Evolutionary conservation across 2,329 filamentous ascomycete genomes (phyloP).

Genomic region (Nothophoma quercina): DNA sequence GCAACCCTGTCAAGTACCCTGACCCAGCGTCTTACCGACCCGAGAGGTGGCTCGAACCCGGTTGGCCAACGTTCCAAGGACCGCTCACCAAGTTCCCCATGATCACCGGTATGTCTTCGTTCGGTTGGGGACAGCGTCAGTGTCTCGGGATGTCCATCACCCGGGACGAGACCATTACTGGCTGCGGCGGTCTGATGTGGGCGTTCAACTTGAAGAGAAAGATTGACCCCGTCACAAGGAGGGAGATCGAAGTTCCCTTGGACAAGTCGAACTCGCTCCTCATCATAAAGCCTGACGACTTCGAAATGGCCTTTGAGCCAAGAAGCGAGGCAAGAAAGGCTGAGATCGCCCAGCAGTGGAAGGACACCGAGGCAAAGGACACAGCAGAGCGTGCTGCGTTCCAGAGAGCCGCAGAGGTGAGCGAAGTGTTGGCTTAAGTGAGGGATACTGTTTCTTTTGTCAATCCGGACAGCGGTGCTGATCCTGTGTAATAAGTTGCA

Average conservation of each 20-base stretch:
- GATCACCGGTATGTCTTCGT: constrained; percentile 70
- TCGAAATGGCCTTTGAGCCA: constrained; percentile 63
- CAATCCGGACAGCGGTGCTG: not conserved
- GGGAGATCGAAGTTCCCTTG: constrained; percentile 53
- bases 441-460: not conserved
- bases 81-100: constrained; percentile 69
- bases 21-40: constrained; percentile 70
- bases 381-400: constrained; percentile 47
- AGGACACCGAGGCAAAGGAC: constrained; percentile 48
- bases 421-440: constrained; percentile 5
- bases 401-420: constrained; percentile 32
- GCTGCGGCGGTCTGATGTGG: constrained; percentile 60
- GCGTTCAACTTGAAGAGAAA: constrained; percentile 59
- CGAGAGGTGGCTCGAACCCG: constrained; percentile 68
- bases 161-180: constrained; percentile 62
- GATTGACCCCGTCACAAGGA: constrained; percentile 52
- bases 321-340: constrained; percentile 52
- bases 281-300: constrained; percentile 65
- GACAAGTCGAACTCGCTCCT: constrained; percentile 63
- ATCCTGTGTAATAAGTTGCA: constrained; percentile 1
- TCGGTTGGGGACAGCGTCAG: constrained; percentile 69
- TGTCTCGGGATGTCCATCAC: constrained; percentile 70
- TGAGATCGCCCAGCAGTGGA: constrained; percentile 43
- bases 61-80: constrained; percentile 70
- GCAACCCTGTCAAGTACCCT: constrained; percentile 65